Percentiles rank a stretch among this genome's conserved stretches.
Evolutionary conservation across 139 green algal genomes (phyloP).

Genomic region (Chlamydomonas schloesseri): DNA sequence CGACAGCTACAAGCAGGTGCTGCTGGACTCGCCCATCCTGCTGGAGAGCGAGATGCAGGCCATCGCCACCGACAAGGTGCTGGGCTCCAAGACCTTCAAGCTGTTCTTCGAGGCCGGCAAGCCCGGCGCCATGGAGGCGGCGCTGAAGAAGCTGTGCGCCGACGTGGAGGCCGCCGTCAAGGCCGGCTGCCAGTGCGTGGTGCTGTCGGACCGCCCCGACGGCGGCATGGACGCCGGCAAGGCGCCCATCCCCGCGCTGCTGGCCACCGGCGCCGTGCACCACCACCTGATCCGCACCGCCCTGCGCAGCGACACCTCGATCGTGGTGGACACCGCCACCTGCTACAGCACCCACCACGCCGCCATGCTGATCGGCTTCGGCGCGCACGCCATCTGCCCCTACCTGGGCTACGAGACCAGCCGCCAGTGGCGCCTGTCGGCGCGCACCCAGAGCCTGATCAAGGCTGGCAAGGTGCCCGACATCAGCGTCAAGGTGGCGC

Average conservation of each 20-base stretch:
- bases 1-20: slow-evolving; percentile 83
- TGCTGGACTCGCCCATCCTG: slow-evolving; percentile 91
- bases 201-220: slow-evolving; percentile 78
- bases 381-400: slow-evolving; percentile 96
- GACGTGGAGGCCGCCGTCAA: slow-evolving; percentile 89
- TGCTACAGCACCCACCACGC: slow-evolving; percentile 66
- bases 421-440: slow-evolving; percentile 91
- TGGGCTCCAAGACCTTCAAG: slow-evolving; percentile 76
- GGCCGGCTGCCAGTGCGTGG: slow-evolving; percentile 81
- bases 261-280: slow-evolving; percentile 96
- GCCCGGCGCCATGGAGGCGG: slow-evolving; percentile 67
- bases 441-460: slow-evolving; percentile 88
- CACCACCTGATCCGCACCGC: slow-evolving; percentile 95
- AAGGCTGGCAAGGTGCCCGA: slow-evolving; percentile 92
- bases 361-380: slow-evolving; percentile 81
- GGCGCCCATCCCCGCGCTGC: slow-evolving; percentile 92
- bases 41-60: slow-evolving; percentile 91
- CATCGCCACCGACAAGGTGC: slow-evolving; percentile 65
- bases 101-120: slow-evolving; percentile 69
- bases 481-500: slow-evolving; percentile 79
- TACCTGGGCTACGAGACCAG: slow-evolving; percentile 97
- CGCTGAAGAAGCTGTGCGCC: slow-evolving; percentile 77
- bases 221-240: slow-evolving; percentile 52
- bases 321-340: slow-evolving; percentile 94
- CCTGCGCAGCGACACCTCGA: slow-evolving; percentile 90